phyloP scores from a whole-genome alignment of 169 alveolate genomes.

The Eimeria acervulina region DNA sequence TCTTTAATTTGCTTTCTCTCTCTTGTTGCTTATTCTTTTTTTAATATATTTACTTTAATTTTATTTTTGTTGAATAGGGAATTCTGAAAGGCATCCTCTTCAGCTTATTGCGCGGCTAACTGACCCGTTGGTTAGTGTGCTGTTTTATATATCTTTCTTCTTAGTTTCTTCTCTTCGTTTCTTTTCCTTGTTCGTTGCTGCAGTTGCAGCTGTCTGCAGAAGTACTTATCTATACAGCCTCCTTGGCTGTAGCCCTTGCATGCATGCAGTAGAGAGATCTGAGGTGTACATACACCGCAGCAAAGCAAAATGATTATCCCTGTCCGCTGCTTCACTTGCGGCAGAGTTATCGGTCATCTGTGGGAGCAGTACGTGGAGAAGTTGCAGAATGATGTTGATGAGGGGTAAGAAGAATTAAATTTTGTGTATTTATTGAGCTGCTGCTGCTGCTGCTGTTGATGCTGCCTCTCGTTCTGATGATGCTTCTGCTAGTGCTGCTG shows the following conservation, averaged over 20 bases:
- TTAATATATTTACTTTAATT: neutral
- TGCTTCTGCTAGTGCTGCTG: too few relatives aligned
- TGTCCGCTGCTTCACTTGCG: constrained; percentile 99
- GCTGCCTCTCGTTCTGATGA: neutral
- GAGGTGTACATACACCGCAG: too few relatives aligned
- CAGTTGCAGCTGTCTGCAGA: too few relatives aligned
- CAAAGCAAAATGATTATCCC: constrained; percentile 98
- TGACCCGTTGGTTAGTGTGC: too few relatives aligned
- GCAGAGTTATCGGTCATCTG: constrained; percentile 98
- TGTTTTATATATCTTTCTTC: too few relatives aligned
- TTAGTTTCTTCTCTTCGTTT: too few relatives aligned
- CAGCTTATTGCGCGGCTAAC: too few relatives aligned
- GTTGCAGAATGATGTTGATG: constrained; percentile 94
- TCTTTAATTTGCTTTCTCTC: neutral
- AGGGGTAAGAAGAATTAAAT: constrained; percentile 90
- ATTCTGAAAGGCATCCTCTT: too few relatives aligned
- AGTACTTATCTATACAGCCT: too few relatives aligned
- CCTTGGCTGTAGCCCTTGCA: too few relatives aligned
- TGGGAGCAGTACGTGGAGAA: constrained; percentile 97
- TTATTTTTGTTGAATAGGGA: neutral
- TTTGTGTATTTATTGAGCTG: neutral
- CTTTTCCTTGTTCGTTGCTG: too few relatives aligned
- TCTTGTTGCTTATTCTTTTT: neutral
- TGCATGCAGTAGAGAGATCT: too few relatives aligned
- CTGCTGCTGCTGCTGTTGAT: neutral